Evolutionary conservation across 768 basidiomycete genomes (phyloP).

Genomic region (Suillus brevipes): DNA sequence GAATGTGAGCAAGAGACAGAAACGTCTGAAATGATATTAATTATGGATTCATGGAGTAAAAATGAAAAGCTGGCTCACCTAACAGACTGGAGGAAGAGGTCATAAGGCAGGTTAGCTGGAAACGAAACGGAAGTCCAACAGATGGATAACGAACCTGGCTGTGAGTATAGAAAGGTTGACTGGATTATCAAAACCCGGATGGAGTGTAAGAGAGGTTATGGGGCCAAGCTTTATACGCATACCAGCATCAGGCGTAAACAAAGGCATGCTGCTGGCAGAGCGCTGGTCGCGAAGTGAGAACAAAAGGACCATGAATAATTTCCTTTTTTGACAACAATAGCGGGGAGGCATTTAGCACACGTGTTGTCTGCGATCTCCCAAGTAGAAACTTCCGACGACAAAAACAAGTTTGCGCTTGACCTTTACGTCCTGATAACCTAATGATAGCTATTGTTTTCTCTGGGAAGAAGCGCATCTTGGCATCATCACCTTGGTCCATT

Average conservation of each 20-base stretch:
- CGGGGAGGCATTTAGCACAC: constrained; percentile 6
- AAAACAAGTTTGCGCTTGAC: not conserved
- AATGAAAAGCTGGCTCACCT: constrained; percentile 15
- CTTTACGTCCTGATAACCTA: not conserved
- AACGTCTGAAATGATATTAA: constrained; percentile 11
- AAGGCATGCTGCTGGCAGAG: constrained; percentile 18
- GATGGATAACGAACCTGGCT: constrained; percentile 28
- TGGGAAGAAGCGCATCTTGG: not conserved
- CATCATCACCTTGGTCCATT: not conserved
- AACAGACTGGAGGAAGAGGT: constrained; percentile 25
- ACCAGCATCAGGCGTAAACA: constrained; percentile 9
- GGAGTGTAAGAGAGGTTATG: constrained; percentile 6
- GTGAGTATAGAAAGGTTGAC: constrained; percentile 17
- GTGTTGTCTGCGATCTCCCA: not conserved
- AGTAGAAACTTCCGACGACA: not conserved
- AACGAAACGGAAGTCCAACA: not conserved
- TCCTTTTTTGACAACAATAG: constrained; percentile 35
- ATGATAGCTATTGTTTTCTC: not conserved
- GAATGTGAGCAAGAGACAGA: constrained; percentile 18
- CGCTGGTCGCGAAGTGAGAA: constrained; percentile 33
- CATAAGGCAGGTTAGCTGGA: constrained; percentile 15
- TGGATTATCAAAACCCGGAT: constrained; percentile 40
- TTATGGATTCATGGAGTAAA: not conserved
- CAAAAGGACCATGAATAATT: constrained; percentile 27
- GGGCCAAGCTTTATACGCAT: constrained; percentile 27